phyloP scores from a whole-genome alignment of 352 stramenopile genomes.

The Phytophthora fragariae region DNA sequence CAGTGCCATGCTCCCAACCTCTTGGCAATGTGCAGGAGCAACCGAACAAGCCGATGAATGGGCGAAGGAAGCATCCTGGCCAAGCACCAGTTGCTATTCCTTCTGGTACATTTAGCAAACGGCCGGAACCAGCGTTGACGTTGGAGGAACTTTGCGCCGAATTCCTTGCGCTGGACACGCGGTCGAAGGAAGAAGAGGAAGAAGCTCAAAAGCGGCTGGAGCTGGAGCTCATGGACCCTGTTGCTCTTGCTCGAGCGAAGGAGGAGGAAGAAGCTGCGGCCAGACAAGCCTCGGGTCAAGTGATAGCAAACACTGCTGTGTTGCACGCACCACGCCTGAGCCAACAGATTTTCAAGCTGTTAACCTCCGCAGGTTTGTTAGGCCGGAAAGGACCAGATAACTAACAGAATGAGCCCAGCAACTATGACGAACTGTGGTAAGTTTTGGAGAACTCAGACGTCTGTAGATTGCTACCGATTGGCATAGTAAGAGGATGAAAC shows the following conservation, averaged over 20 bases:
- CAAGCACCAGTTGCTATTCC: neutral
- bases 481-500: too few relatives aligned
- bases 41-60: slow-evolving; percentile 4
- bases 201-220: slow-evolving; percentile 40
- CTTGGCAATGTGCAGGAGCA: neutral
- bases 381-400: neutral
- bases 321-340: neutral
- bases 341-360: neutral
- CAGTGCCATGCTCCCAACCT: neutral
- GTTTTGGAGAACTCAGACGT: too few relatives aligned
- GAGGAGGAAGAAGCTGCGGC: slow-evolving; percentile 37
- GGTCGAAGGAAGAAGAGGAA: slow-evolving; percentile 50
- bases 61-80: slow-evolving; percentile 4
- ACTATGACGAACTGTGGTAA: too few relatives aligned
- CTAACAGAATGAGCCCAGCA: neutral
- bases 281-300: slow-evolving; percentile 1
- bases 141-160: slow-evolving; percentile 45
- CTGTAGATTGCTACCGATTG: too few relatives aligned
- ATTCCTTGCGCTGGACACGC: slow-evolving; percentile 42
- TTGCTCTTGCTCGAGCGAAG: slow-evolving; percentile 36
- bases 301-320: neutral
- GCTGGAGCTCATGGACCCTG: slow-evolving; percentile 43
- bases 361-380: neutral
- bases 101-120: slow-evolving; percentile 1
- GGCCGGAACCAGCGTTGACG: slow-evolving; percentile 13